A percentile compares a stretch with the other conserved stretches of the same genome.
phyloP scores from a whole-genome alignment of 2,329 filamentous ascomycete species.

The Dactylellina haptotyla region DNA sequence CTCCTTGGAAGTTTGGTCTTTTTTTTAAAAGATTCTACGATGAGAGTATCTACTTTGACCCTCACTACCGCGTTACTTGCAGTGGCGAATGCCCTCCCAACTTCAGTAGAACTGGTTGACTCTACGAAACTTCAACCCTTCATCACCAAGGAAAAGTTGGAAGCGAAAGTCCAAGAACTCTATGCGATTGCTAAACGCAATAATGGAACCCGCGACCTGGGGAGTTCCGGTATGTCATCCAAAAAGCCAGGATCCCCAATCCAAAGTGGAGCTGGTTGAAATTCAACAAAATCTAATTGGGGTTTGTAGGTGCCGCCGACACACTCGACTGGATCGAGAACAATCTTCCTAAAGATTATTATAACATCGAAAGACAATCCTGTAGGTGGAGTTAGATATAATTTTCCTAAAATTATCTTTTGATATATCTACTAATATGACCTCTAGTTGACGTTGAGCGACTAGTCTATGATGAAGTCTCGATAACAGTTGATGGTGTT shows the following conservation, averaged over 20 bases:
- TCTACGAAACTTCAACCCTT: constrained; percentile 61
- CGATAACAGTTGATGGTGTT: constrained; percentile 6
- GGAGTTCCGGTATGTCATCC: constrained; percentile 63
- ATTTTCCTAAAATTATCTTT: no score
- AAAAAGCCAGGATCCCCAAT: not conserved
- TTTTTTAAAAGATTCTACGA: not conserved
- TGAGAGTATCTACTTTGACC: constrained; percentile 11
- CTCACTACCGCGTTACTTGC: not conserved
- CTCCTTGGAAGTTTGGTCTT: not conserved
- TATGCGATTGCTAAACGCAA: constrained; percentile 63
- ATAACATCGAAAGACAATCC: constrained; percentile 9
- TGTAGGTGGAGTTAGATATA: no score
- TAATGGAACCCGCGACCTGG: constrained; percentile 63
- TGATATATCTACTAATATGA: not conserved
- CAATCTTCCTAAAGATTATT: constrained; percentile 20
- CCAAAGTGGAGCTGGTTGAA: not conserved
- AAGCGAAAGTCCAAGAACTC: constrained; percentile 63
- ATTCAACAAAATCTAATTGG: not conserved
- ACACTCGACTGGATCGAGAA: constrained; percentile 23
- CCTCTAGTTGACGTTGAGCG: not conserved
- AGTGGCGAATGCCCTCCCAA: not conserved
- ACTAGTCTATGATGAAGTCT: constrained; percentile 8
- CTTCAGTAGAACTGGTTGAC: constrained; percentile 57
- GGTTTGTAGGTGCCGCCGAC: not conserved
- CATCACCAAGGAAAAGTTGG: constrained; percentile 62